Conservation (phyloP, 1,139 yeast genomes). For the Sporopachydermia cereana region DNA sequence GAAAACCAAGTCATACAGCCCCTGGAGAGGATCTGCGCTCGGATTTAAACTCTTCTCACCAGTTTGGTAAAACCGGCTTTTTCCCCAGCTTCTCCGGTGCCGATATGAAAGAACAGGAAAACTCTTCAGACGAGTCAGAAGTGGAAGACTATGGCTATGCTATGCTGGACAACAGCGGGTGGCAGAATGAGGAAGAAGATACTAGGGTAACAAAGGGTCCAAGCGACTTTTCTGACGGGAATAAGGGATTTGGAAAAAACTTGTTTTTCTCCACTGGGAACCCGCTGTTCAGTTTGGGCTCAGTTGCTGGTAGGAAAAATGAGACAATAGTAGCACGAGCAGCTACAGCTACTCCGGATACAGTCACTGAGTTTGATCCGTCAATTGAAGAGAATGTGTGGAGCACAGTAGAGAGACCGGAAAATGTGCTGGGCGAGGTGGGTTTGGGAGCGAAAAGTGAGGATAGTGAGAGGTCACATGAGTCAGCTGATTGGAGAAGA, state of each 20-base stretch:
- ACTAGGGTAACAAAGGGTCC: background rate
- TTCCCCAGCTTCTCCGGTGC: no score
- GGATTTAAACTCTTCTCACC: no score
- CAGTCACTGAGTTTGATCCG: background rate
- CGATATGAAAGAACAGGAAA: background rate
- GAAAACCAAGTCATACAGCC: no score
- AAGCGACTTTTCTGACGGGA: background rate
- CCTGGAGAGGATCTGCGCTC: no score
- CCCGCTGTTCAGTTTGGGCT: background rate
- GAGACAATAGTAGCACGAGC: background rate
- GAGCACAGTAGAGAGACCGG: background rate
- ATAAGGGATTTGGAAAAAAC: background rate
- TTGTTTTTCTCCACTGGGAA: background rate
- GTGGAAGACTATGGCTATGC: conserved; percentile 5
- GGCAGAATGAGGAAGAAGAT: background rate
- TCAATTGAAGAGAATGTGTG: background rate
- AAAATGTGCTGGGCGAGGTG: background rate
- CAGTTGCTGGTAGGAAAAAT: background rate
- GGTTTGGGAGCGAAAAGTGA: background rate
- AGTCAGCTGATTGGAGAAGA: no score
- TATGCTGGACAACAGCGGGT: background rate
- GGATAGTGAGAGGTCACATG: background rate
- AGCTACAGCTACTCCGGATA: background rate
- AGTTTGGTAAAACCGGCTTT: no score
- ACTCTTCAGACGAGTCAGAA: no score